Evolutionary conservation across 768 basidiomycete genomes (phyloP), one percentile per base, ranked within the genome.

Genomic region (Boletus reticuloceps): DNA sequence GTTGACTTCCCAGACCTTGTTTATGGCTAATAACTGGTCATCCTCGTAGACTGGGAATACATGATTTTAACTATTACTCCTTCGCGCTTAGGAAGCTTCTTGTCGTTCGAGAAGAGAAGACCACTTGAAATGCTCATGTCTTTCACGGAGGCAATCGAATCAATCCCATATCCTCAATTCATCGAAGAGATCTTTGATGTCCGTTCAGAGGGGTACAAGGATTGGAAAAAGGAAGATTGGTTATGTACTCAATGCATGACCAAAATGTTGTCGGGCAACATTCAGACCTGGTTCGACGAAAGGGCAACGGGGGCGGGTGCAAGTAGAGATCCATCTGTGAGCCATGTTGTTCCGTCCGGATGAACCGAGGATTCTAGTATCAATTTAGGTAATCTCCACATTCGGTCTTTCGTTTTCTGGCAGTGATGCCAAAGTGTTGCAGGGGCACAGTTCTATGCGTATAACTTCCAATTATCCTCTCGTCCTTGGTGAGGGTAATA

Each of bases 181-280:
- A 46, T 68, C 1, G 41, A 41, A 6, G 64, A 65, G 34, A 17
- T 68, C 3, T 60, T 62, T 47, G 58, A 60, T 43, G 44, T 65
- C 36, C 51, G 58, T 25, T 66, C 58, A 12, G 41, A 44, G n/a
- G 19, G 6, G 17, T 68, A 68, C 58, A 48, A n/a, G 36, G 13
- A 62, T 50, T 73, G 71, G 74, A 45, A 61, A 14, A 66, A 64
- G 40, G 59, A 61, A 17, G 68, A 72, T 29, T 69, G 69, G 62
- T 17, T 73, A n/a, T 75, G 74, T 55, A 55, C 59, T 53, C 20
- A 47, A 2, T 74, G 72, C 51, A 63, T 75, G 47, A 47, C 38
- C 5, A 54, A 55, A 47, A 41, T 75, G 29, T 34, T 64, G 29
- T 58, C 53, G 32, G 55, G 53, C 17, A 52, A 40, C 11, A 14